Conservation (phyloP, 768 basidiomycete species). For the Boletus pseudo-olivaceus region DNA sequence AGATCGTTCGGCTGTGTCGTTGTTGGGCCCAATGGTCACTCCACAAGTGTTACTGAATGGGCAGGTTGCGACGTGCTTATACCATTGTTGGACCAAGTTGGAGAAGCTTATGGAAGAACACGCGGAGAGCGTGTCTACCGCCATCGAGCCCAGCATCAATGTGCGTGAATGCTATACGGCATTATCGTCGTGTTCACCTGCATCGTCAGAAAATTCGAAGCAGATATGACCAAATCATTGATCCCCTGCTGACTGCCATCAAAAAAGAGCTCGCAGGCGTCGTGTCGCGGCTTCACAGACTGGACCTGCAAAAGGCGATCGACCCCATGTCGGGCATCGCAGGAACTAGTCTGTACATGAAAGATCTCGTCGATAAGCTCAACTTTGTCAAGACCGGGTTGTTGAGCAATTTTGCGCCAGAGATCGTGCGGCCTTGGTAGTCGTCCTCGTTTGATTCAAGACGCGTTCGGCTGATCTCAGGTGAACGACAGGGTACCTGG, state of each 20-base stretch:
- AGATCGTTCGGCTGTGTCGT: constrained; percentile 68
- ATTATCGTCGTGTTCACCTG: background rate
- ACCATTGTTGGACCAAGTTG: constrained; percentile 24
- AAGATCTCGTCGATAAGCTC: constrained; percentile 75
- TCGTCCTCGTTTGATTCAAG: background rate
- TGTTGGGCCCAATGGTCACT: constrained; percentile 76
- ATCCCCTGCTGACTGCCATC: constrained; percentile 64
- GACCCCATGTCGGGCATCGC: constrained; percentile 58
- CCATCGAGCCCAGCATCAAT: constrained; percentile 54
- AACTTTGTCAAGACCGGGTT: constrained; percentile 77
- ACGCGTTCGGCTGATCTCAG: constrained; percentile 1
- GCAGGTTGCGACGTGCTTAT: constrained; percentile 68
- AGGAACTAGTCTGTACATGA: constrained; percentile 78
- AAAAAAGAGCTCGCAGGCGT: constrained; percentile 79
- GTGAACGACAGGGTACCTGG: constrained; percentile 46
- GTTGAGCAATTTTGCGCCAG: constrained; percentile 71
- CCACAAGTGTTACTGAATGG: constrained; percentile 77
- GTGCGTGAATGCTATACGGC: constrained; percentile 37
- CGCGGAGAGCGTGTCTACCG: constrained; percentile 42
- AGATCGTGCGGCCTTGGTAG: constrained; percentile 75
- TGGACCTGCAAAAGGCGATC: constrained; percentile 71
- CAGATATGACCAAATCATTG: constrained; percentile 53
- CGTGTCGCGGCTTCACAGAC: constrained; percentile 77
- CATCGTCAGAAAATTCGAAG: constrained; percentile 21
- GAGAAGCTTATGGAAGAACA: constrained; percentile 26